These are phyloP conservation scores for Bacidia gigantensis DNA, from an alignment of 495 filamentous ascomycete species.

Conservation along the genomic window DNA sequence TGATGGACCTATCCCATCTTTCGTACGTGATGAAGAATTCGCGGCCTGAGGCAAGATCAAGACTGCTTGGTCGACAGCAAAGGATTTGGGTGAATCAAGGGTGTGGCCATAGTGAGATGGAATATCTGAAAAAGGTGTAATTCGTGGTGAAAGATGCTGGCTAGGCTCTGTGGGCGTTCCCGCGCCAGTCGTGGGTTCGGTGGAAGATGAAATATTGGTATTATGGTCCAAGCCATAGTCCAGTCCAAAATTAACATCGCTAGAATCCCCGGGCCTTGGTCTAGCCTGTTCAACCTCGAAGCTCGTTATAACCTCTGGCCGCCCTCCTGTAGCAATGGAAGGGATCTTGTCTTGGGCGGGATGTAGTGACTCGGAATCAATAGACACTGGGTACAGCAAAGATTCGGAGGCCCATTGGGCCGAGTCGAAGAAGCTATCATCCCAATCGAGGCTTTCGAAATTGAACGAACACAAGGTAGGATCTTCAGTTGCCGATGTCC, in stretches of 20 bases:
- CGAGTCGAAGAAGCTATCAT: not conserved
- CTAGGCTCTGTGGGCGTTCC: not conserved
- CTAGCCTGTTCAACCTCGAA: not conserved
- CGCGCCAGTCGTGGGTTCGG: not conserved
- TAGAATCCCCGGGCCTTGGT: not conserved
- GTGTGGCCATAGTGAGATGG: not conserved
- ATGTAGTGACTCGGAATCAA: not conserved
- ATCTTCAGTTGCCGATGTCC: conserved; percentile 5
- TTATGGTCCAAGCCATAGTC: not conserved
- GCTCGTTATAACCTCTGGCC: not conserved
- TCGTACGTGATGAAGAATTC: not conserved
- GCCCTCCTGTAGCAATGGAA: not conserved
- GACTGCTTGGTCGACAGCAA: not conserved
- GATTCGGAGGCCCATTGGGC: not conserved
- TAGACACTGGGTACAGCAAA: not conserved
- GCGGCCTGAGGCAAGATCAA: not conserved
- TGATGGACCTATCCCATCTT: not conserved
- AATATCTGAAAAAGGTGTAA: not conserved
- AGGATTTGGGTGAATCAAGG: not conserved
- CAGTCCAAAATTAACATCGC: not conserved
- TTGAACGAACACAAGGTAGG: not conserved
- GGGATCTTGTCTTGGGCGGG: too few relatives aligned
- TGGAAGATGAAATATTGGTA: not conserved
- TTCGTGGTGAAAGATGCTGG: not conserved
- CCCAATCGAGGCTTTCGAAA: not conserved